Evolutionary conservation across 768 basidiomycete species (phyloP), one percentile per base, ranked within the genome.

Genomic region (Suillus subluteus): DNA sequence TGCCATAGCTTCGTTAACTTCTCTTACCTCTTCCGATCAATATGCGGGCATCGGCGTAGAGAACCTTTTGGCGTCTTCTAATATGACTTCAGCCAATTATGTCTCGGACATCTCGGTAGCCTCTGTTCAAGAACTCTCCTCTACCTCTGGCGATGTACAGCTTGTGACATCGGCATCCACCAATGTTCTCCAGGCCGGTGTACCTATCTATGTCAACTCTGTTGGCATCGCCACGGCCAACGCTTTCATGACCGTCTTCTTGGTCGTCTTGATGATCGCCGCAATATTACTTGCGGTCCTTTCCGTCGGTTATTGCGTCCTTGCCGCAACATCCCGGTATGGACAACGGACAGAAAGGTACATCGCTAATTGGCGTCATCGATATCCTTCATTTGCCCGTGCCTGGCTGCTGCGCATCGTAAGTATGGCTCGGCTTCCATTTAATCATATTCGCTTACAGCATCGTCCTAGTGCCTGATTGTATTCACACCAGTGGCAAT

Each of bases 171-270:
- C 82, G 30, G 79, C 79, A 11, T 89, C 90, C 1, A 76, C 82
- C 30, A 91, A 94, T 75, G 79, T 91, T 43, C 84, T 96, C 23
- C 81, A 91, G 69, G 90, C 91, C 23, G 96, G 95, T 26, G 78
- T 97, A 30, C 94, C 95, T 5, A 90, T 92, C 40, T 96, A 90
- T 71, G 88, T 88, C 68, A 95, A 91, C 72, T 85, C 87, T 16
- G 77, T 93, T 32, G 86, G 88, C 63, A 91, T 98, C 66, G 88
- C 91, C 12, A 91, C 90, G 0, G 91, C 91, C 64, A 96, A 98
- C 78, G 91, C 91, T 8, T 98, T 94, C 79, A 91, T 93, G 86
- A 96, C 94, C 6, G 80, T 89, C n/a, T 96, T 98, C 77, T 79
- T 96, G 54, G 81, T 86, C 58, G 81, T 82, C 12, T 83, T 98